A percentile compares a stretch with the other conserved stretches of the same genome.
These are phyloP conservation scores for Aspergillus flavus DNA, from an alignment of 2,329 filamentous ascomycete species.

Conservation along the genomic window DNA sequence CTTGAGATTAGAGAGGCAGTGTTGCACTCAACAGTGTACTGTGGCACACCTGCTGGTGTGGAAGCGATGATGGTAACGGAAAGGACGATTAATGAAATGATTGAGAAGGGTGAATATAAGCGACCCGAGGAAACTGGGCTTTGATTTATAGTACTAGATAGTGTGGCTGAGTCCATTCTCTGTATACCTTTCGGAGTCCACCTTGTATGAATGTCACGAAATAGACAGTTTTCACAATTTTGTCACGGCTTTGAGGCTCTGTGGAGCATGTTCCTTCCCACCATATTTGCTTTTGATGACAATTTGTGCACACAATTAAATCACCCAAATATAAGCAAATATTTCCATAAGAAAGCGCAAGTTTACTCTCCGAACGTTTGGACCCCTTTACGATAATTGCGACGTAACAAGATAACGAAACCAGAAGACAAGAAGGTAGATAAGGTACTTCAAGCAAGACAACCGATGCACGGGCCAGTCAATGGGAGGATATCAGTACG, in stretches of 20 bases:
- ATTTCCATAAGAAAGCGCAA: no score
- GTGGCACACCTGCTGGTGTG: conserved; percentile 57
- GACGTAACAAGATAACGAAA: no score
- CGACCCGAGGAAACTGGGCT: conserved; percentile 6
- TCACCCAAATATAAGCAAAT: no score
- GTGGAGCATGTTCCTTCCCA: accelerated
- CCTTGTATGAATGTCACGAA: neutral
- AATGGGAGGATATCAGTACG: neutral
- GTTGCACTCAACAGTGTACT: conserved; percentile 54
- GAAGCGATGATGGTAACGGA: conserved; percentile 58
- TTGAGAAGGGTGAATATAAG: conserved; percentile 44
- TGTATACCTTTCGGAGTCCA: neutral
- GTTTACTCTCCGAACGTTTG: no score
- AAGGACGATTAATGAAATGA: conserved; percentile 56
- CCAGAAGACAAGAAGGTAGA: no score
- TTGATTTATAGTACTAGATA: neutral
- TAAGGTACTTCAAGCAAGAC: no score
- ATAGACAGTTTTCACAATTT: neutral
- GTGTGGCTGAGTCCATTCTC: no score
- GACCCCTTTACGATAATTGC: no score
- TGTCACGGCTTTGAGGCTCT: neutral
- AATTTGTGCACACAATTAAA: no score
- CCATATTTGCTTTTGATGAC: no score
- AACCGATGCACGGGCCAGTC: no score
- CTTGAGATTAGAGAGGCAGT: conserved; percentile 65